A percentile compares a stretch with the other conserved stretches of the same genome.
Evolutionary conservation across 148 eudicot genomes (phyloP).

Genomic region (Oxyria digyna): DNA sequence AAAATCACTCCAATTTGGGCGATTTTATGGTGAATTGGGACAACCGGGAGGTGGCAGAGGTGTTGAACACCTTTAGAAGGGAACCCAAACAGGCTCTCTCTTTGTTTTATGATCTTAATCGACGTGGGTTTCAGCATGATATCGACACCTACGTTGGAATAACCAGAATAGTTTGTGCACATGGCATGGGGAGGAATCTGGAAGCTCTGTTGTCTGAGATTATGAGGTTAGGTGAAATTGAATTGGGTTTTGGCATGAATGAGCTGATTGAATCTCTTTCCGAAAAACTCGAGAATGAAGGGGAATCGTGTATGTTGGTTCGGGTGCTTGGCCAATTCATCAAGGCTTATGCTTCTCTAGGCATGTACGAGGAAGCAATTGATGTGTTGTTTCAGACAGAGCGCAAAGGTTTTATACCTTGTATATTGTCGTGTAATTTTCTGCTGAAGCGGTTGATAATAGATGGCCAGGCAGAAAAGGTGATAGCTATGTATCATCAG

Average conservation of each 20-base stretch:
- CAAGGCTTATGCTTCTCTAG: conserved; percentile 42
- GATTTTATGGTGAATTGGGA: conserved; percentile 16
- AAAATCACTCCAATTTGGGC: neutral
- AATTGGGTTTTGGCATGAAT: conserved; percentile 25
- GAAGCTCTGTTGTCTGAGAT: conserved; percentile 32
- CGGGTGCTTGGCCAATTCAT: conserved; percentile 36
- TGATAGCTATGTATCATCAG: conserved; percentile 32
- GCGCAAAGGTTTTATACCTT: conserved; percentile 32
- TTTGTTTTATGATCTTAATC: conserved; percentile 29
- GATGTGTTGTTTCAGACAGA: conserved; percentile 28
- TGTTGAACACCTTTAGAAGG: conserved; percentile 18
- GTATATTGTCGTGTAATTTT: conserved; percentile 39
- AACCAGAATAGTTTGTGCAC: conserved; percentile 34
- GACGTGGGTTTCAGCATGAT: conserved; percentile 40
- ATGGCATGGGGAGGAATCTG: conserved; percentile 28
- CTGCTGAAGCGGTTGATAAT: conserved; percentile 37
- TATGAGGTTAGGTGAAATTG: conserved; percentile 19
- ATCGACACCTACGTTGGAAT: conserved; percentile 37
- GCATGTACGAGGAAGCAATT: conserved; percentile 49
- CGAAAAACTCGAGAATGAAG: conserved; percentile 24
- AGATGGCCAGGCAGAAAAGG: conserved; percentile 26
- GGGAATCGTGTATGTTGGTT: conserved; percentile 13
- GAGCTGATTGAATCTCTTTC: conserved; percentile 42
- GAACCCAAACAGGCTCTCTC: conserved; percentile 36
- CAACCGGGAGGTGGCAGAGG: conserved; percentile 23